Evolutionary conservation across 257 asterid species (phyloP), one percentile per base, ranked within the genome.

Genomic region (Salvia miltiorrhiza): DNA sequence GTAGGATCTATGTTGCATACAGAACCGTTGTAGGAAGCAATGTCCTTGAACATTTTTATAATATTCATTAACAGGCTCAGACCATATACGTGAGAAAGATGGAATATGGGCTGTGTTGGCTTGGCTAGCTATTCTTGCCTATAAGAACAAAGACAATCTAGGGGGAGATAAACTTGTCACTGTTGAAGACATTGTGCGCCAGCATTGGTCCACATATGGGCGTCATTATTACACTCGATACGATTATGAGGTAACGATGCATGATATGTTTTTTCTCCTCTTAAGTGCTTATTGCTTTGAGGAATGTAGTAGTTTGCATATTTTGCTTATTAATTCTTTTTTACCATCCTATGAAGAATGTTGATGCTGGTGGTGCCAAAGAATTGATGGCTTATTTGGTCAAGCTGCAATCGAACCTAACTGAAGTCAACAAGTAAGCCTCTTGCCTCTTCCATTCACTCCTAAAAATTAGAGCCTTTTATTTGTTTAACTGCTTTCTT

Each of bases 51-150:
- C 52, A 30, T 60, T 64, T 66, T 30, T 7, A 4, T 70, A 56
- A 53, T 43, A 49, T 67, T 43, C 71, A 64, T 55, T 55, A 44
- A 71, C 88, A 90, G 99, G 99, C 65, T 93, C 99, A 9, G 99
- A 93, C 78, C 99, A 93, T 79, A 90, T 93, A 33, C 96, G 97
- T 7, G 99, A 93, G 84, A 93, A 93, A 73, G 99, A 93, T 78
- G 99, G 99, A 75, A 89, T 93, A 71, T 93, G 99, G 99, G 97
- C 97, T 68, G 99, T 93, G 68, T 87, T 93, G 83, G 96, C 96
- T 60, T 93, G 99, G 99, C 76, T 93, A 53, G 86, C 95, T 66
- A 93, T 93, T 67, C 81, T 93, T 76, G 97, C 99, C 67, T 84
- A 86, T 69, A 93, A 81, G 82, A 93, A 93, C 79, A 93, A 88